Conservation (phyloP, 441 rosid genomes). For the Cnidoscolus chayamansa region DNA sequence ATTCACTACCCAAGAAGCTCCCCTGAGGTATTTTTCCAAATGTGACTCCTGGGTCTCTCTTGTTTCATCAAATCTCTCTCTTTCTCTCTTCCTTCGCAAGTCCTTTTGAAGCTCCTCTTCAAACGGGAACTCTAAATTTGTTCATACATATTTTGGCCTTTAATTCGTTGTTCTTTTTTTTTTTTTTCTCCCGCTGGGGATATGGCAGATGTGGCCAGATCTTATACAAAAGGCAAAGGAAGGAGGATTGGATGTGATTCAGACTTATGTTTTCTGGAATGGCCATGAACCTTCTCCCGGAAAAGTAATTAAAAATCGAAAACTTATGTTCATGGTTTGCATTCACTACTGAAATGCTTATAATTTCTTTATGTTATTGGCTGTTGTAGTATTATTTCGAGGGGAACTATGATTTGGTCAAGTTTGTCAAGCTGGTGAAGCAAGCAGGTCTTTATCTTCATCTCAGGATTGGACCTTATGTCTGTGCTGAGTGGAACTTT, state of each 20-base stretch:
- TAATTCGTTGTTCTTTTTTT: neutral
- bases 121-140: conserved; percentile 18
- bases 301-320: conserved; percentile 42
- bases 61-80: conserved; percentile 19
- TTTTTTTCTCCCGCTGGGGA: neutral
- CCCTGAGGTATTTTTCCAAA: conserved; percentile 70
- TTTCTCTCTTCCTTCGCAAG: neutral
- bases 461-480: conserved; percentile 95
- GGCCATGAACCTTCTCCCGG: conserved; percentile 93
- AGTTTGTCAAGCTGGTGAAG: conserved; percentile 71
- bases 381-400: conserved; percentile 68
- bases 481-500: conserved; percentile 97
- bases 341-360: neutral
- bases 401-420: conserved; percentile 81
- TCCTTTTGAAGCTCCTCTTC: conserved; percentile 14
- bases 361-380: conserved; percentile 18
- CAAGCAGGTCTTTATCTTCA: conserved; percentile 87
- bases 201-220: conserved; percentile 97
- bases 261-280: conserved; percentile 98
- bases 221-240: conserved; percentile 90
- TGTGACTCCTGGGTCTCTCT: conserved; percentile 33
- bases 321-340: conserved; percentile 6
- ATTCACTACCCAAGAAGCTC: conserved; percentile 98
- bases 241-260: conserved; percentile 96
- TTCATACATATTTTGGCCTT: neutral